Conservation (phyloP, 345 rosid species). For the Cardamine occulta region DNA sequence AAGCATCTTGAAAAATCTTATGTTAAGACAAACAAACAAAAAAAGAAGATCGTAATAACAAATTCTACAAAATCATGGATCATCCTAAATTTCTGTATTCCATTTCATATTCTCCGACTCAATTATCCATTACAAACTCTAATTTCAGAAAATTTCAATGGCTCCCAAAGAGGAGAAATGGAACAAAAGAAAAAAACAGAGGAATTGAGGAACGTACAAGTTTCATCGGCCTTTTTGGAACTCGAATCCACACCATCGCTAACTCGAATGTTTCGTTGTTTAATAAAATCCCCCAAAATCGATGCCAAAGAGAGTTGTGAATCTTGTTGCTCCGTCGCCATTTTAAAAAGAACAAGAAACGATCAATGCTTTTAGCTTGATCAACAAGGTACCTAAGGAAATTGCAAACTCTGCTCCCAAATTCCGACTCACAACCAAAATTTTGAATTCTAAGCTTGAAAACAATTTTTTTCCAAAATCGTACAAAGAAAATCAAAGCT, state of each 20-base stretch:
- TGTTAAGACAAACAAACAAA: not conserved
- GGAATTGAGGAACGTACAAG: constrained; percentile 49
- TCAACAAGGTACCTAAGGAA: constrained; percentile 34
- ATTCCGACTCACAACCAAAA: constrained; percentile 8
- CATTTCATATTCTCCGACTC: not conserved
- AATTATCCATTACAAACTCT: constrained; percentile 20
- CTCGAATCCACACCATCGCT: constrained; percentile 47
- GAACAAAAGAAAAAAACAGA: not conserved
- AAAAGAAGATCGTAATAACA: not conserved
- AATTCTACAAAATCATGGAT: not conserved
- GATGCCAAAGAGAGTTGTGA: constrained; percentile 63
- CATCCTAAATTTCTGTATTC: not conserved
- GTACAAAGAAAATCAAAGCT: constrained; percentile 13
- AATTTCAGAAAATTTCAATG: not conserved
- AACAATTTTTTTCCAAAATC: not conserved
- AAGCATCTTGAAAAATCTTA: not conserved
- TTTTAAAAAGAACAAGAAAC: constrained; percentile 28
- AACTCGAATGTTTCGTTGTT: constrained; percentile 52
- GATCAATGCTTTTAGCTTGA: constrained; percentile 39
- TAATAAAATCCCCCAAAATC: constrained; percentile 71
- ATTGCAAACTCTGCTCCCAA: not conserved
- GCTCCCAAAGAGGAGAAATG: not conserved
- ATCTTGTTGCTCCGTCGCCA: constrained; percentile 63
- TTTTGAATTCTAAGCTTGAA: not conserved
- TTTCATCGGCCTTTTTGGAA: constrained; percentile 64